These are phyloP conservation scores for Lachancea lanzarotensis DNA, from an alignment of 805 yeast genomes.

Conservation along the genomic window DNA sequence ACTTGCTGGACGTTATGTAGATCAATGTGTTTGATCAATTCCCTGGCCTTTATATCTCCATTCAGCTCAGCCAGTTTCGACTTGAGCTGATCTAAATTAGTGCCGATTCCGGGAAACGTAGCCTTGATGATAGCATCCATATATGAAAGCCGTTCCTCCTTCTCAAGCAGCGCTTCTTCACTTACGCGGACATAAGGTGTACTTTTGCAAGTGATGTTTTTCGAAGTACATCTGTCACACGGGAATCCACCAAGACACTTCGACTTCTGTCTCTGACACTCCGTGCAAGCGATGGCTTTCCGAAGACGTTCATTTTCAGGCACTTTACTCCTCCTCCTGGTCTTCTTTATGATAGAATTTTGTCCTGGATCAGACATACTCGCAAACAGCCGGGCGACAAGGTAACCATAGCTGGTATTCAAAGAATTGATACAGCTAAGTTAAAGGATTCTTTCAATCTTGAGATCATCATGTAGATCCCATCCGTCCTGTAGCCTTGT, in stretches of 20 bases:
- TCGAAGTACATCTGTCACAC: conserved; percentile 8
- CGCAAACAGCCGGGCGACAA: too few relatives aligned
- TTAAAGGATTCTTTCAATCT: too few relatives aligned
- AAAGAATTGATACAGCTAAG: too few relatives aligned
- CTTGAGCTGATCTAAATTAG: conserved; percentile 8
- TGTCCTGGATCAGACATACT: neutral
- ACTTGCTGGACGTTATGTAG: conserved; percentile 8
- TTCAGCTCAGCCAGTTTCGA: conserved; percentile 8
- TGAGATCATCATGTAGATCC: too few relatives aligned
- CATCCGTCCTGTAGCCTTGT: too few relatives aligned
- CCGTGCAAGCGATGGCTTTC: conserved; percentile 10
- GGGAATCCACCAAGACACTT: conserved; percentile 9
- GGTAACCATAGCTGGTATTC: too few relatives aligned
- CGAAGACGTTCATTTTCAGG: conserved; percentile 11
- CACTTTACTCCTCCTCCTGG: conserved; percentile 8
- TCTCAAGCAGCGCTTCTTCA: conserved; percentile 3
- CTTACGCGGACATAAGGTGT: conserved; percentile 7
- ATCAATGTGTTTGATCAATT: conserved; percentile 9
- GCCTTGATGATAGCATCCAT: conserved; percentile 11
- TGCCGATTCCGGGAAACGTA: conserved; percentile 9
- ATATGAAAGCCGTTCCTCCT: conserved; percentile 7
- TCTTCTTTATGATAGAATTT: neutral
- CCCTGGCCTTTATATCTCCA: conserved; percentile 8
- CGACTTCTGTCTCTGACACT: conserved; percentile 9
- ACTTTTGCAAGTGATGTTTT: conserved; percentile 6